Percentiles rank a stretch among this genome's conserved stretches.
phyloP scores from a whole-genome alignment of 306 rosid genomes.

The Elaeagnus macrophylla region DNA sequence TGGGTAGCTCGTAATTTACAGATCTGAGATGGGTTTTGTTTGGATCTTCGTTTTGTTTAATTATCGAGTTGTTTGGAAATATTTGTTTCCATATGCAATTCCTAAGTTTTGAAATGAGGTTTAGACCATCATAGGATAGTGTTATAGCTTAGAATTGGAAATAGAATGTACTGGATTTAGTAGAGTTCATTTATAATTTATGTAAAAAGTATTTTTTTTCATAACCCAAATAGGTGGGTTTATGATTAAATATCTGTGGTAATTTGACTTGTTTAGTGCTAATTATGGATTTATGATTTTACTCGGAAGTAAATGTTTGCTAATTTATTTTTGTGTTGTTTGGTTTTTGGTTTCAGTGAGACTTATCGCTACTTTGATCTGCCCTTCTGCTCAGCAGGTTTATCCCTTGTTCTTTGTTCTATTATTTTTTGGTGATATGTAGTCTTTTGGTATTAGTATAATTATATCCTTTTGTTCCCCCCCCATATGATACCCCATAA shows the following conservation, averaged over 20 bases:
- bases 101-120: not conserved
- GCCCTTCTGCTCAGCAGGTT: slow-evolving; percentile 63
- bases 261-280: not conserved
- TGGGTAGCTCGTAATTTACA: not conserved
- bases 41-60: not conserved
- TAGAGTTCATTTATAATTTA: no score
- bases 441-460: not conserved
- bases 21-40: not conserved
- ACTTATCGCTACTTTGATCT: slow-evolving; percentile 76
- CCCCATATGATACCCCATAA: no score
- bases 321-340: not conserved
- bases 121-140: not conserved
- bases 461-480: not conserved
- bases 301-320: not conserved
- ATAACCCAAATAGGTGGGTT: no score
- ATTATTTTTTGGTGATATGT: no score
- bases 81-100: not conserved
- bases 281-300: not conserved
- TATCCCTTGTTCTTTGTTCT: not conserved
- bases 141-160: not conserved
- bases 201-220: no score
- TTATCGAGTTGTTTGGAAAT: not conserved
- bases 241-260: not conserved
- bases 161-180: no score
- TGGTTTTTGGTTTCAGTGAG: slow-evolving; percentile 48